Evolutionary conservation across 495 filamentous ascomycete genomes (phyloP).

Genomic region (Xylona heveae): DNA sequence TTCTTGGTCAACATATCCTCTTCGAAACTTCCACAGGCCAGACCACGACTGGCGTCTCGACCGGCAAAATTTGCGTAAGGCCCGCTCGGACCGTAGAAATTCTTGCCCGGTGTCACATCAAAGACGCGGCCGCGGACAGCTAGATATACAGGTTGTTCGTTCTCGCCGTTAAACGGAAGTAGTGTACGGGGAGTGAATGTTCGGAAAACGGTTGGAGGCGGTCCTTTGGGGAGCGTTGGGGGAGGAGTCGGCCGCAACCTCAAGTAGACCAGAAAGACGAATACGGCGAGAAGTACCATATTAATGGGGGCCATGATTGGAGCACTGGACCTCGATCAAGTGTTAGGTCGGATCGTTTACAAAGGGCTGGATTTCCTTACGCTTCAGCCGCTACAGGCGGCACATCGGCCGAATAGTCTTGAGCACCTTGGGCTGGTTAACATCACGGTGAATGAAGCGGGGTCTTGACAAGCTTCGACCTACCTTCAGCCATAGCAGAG

Average conservation of each 20-base stretch:
- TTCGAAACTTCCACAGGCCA: conserved; percentile 87
- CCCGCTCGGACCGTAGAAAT: conserved; percentile 87
- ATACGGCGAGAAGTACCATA: conserved; percentile 45
- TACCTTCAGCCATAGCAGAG: too few relatives aligned
- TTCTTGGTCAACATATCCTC: conserved; percentile 92
- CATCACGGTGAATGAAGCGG: too few relatives aligned
- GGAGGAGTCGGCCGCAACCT: conserved; percentile 39
- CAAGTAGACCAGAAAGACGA: conserved; percentile 46
- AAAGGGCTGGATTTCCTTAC: too few relatives aligned
- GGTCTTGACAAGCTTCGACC: too few relatives aligned
- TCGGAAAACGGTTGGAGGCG: conserved; percentile 63
- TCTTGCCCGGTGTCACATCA: conserved; percentile 63
- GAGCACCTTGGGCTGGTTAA: too few relatives aligned
- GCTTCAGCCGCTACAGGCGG: too few relatives aligned
- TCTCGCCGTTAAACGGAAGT: conserved; percentile 67
- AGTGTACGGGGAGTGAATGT: conserved; percentile 79
- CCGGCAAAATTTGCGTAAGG: conserved; percentile 91
- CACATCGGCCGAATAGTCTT: too few relatives aligned
- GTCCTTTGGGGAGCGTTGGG: conserved; percentile 39
- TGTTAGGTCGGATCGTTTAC: too few relatives aligned
- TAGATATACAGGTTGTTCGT: conserved; percentile 68
- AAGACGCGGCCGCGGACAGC: conserved; percentile 73
- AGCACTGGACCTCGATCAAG: too few relatives aligned
- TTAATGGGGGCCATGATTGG: conserved; percentile 61
- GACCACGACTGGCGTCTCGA: conserved; percentile 74